Evolutionary conservation across 345 rosid species (phyloP), one percentile per base, ranked within the genome.

Genomic region (Syzygium aromaticum): DNA sequence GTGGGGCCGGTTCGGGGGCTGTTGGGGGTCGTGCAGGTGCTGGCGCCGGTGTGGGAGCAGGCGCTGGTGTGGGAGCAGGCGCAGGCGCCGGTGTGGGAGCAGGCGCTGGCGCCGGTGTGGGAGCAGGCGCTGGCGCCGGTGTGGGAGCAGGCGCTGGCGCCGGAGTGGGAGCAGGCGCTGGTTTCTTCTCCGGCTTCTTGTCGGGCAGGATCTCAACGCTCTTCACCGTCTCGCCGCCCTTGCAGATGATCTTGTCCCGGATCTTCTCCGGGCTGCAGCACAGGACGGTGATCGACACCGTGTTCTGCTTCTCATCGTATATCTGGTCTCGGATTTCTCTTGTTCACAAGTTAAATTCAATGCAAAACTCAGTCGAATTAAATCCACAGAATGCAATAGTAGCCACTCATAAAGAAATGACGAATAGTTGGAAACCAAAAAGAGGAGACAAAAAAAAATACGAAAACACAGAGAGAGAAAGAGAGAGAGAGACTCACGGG

Each of bases 401-500:
- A 38, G 33, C 23, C 77, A 3, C 54, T 12, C n/a, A 43, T 51
- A 51, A 54, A 19, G 57, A 7, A 38, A 28, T 11, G 19, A 23
- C 11, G 23, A 54, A 54, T 19, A 28, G 43, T 19, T 40, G 4
- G 83, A 22, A 54, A 38, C 77, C 28, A 16, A 38, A 43, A 52
- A 43, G 57, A 5, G n/a, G 52, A 7, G 14, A 40, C 10, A 9
- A 73, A 38, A 19, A n/a, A n/a, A n/a, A n/a, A n/a, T n/a, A n/a
- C n/a, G n/a, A n/a, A 27, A 8, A 19, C 49, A 63, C 6, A 17
- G 11, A 61, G 49, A 86, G 16, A 30, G n/a, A n/a, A 3, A 33
- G 11, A 52, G 85, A 82, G 73, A 28, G 6, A 56, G 57, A 54
- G 33, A 93, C 98, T 95, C 91, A 97, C 98, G 93, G 90, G 97